A percentile compares a stretch with the other conserved stretches of the same genome.
phyloP scores from a whole-genome alignment of 2,329 filamentous ascomycete species.

The Pyrenochaeta sp. region DNA sequence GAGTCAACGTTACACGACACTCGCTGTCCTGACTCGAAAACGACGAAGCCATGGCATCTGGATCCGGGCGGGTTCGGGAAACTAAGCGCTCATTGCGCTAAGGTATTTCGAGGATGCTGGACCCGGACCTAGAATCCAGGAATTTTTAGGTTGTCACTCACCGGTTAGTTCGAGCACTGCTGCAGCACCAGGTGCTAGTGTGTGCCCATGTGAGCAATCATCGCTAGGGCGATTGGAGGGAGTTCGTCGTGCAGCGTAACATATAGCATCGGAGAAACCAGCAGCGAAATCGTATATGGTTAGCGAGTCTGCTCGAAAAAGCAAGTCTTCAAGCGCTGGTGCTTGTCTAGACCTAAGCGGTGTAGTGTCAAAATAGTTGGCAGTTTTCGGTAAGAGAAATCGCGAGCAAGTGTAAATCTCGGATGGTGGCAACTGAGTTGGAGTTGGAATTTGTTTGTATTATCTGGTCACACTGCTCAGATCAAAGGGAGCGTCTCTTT shows the following conservation, averaged over 20 bases:
- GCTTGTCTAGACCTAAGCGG: background rate
- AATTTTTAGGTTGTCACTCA: background rate
- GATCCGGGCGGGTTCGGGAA: background rate
- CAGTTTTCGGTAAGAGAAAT: background rate
- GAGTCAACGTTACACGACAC: background rate
- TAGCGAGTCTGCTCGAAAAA: background rate
- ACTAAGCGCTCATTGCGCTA: background rate
- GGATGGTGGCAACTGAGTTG: background rate
- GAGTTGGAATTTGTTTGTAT: background rate
- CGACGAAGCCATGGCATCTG: background rate
- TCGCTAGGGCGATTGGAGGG: background rate
- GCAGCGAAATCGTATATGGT: background rate
- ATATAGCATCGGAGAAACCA: background rate
- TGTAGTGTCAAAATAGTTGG: background rate
- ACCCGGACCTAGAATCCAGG: background rate
- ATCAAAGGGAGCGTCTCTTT: background rate
- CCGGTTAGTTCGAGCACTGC: background rate
- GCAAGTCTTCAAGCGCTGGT: background rate
- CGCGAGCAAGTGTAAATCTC: background rate
- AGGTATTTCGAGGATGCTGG: background rate
- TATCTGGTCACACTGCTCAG: background rate
- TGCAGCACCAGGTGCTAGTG: background rate
- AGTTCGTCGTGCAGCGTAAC: slow-evolving; percentile 1
- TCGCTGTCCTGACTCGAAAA: background rate
- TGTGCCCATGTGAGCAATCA: background rate